A percentile compares a stretch with the other conserved stretches of the same genome.
Evolutionary conservation across 164 flowering plant species (phyloP).

Genomic region (Protea cynaroides): DNA sequence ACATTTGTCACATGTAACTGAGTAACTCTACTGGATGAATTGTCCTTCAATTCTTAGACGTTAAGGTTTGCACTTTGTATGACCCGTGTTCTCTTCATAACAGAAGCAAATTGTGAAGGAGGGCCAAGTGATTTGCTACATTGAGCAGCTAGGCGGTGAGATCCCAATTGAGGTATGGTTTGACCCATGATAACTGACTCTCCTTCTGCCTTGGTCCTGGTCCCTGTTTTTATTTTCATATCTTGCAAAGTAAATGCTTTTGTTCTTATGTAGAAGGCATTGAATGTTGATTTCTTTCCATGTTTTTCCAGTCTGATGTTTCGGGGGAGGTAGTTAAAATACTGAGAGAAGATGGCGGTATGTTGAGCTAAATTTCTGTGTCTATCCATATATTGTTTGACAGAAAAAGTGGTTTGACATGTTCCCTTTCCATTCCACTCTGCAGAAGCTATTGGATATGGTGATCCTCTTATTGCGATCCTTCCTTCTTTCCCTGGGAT

Average conservation of each 20-base stretch:
- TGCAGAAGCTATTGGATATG: constrained; percentile 82
- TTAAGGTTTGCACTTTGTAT: not conserved
- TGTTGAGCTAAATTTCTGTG: constrained; percentile 11
- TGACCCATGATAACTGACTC: not conserved
- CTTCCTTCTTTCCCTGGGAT: constrained; percentile 87
- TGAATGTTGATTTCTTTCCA: not conserved
- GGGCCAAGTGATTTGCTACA: constrained; percentile 73
- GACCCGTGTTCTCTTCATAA: constrained; percentile 4
- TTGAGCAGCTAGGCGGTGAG: constrained; percentile 74
- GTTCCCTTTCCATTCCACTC: constrained; percentile 10
- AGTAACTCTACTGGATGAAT: no score
- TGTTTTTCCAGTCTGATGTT: constrained; percentile 45
- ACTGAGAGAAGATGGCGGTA: constrained; percentile 74
- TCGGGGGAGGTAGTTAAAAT: constrained; percentile 73
- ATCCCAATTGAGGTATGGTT: constrained; percentile 59
- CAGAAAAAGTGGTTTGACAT: not conserved
- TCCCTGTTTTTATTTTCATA: not conserved
- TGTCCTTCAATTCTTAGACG: no score
- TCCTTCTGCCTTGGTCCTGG: not conserved
- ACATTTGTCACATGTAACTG: no score
- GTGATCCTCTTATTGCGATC: constrained; percentile 68
- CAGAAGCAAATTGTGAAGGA: constrained; percentile 81
- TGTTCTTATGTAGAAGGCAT: not conserved
- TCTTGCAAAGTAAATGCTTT: not conserved
- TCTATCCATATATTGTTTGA: not conserved